Evolutionary conservation across 495 filamentous ascomycete species (phyloP), one percentile per base, ranked within the genome.

Genomic region (Penicillium desertorum): DNA sequence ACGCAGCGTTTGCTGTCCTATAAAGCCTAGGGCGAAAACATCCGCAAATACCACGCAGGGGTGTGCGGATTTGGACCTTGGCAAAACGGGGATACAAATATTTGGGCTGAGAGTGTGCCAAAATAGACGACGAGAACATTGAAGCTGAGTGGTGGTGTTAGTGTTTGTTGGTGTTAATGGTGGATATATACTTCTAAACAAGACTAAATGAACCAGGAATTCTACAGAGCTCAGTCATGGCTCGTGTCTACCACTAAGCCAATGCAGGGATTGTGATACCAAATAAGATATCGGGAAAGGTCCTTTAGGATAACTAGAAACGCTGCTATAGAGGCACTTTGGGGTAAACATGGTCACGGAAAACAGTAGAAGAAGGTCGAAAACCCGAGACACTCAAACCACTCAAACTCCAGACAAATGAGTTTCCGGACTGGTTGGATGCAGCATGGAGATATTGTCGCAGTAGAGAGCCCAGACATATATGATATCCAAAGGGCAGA

Each of bases 191-290:
- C 67, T 74, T 37, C 71, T 75, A 27, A 77, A 77, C 9, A 86
- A 58, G 27, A 8, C 25, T 1, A 27, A 27, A 7, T 1, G 6
- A 27, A 27, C 5, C 0, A 27, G 27, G 7, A 8, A 29, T 29
- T 0, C 7, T 29, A 8, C 27, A 29, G 1, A 29, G 6, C 60
- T 77, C 79, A 82, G 41, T 75, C 70, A 0, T 74, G 63, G 27
- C 78, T 79, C 51, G 68, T 76, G 48, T 74, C 62, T n/a, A 85
- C 66, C 5, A 77, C 78, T 0, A 80, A 84, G 19, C 79, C 77
- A 45, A 79, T 75, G 52, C 5, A 77, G 86, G 80, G 30, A 84
- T 76, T 4, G 69, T 71, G 55, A 77, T 78, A 37, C 70, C 69
- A 14, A 74, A 60, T 70, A 29, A 8, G 1, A 70, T 74, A 54